Evolutionary conservation across 2,329 filamentous ascomycete genomes (phyloP), one percentile per base, ranked within the genome.

Genomic region (Scedosporium apiospermum): DNA sequence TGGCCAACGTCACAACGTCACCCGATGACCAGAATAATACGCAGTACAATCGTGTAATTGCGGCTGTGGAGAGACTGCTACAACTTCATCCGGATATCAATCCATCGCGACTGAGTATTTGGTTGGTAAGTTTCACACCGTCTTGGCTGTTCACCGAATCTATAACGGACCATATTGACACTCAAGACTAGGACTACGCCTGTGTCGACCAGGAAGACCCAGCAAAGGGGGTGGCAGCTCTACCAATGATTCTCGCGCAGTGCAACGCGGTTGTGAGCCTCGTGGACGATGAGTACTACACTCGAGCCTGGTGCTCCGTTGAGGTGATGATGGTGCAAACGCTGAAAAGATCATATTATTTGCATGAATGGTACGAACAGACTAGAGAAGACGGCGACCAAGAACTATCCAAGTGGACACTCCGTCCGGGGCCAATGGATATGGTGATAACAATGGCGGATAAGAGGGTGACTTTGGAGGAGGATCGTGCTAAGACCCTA

Each of bases 201-300:
- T 77, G 74, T 60, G 69, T 77, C 23, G 68, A 76, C 64, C 75
- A 77, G 65, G 68, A 71, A 23, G 58, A 75, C 27, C 68, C 69
- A 0, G 63, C 63, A n/a, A 62, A 65, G 3, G 75, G 76, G 5
- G 71, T 76, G 4, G 63, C 66, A 1, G 70, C 74, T 0, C 68
- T 77, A 12, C 74, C 73, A 10, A 67, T 77, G 64, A 70, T 72
- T 55, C 65, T 77, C n/a, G 67, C 72, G 1, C 73, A 76, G 62
- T 77, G 76, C 67, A 66, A 77, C 64, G 74, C 71, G 4, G 67
- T 76, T 58, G 74, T 77, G 65, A 76, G 75, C 57, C 68, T 78
- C 38, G 65, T 71, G 2, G 72, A 75, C 51, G 67, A 72, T 3
- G 23, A 61, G 1, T 77, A 76, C 65, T 72, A 73, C 64, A 64